Evolutionary conservation across 1,139 yeast genomes (phyloP).

Genomic region (Scheffersomyces insectosa): DNA sequence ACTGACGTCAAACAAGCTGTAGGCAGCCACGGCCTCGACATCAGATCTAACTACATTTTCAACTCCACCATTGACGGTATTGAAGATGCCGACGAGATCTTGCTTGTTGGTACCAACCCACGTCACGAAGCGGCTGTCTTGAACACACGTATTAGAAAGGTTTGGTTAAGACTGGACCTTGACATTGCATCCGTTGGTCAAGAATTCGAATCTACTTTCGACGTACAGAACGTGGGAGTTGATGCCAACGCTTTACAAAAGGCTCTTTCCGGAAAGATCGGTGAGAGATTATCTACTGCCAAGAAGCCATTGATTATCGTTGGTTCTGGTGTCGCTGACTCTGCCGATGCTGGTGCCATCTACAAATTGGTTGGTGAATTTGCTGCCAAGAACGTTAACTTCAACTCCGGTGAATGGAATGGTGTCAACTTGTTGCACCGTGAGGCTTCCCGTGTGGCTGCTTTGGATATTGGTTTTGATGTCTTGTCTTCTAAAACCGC

Average conservation of each 20-base stretch:
- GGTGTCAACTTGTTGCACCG: slow-evolving; percentile 82
- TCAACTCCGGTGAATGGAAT: slow-evolving; percentile 76
- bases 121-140: slow-evolving; percentile 90
- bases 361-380: slow-evolving; percentile 65
- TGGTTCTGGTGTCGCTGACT: slow-evolving; percentile 79
- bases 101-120: slow-evolving; percentile 83
- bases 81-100: slow-evolving; percentile 79
- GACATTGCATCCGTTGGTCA: slow-evolving; percentile 75
- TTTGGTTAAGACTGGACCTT: slow-evolving; percentile 71
- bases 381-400: slow-evolving; percentile 57
- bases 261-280: slow-evolving; percentile 70
- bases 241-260: slow-evolving; percentile 56
- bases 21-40: slow-evolving; percentile 68
- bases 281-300: slow-evolving; percentile 67
- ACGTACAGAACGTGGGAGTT: slow-evolving; percentile 63
- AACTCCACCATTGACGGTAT: slow-evolving; percentile 79
- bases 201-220: slow-evolving; percentile 75
- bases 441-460: slow-evolving; percentile 85
- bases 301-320: slow-evolving; percentile 76
- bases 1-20: slow-evolving; percentile 67
- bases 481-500: slow-evolving; percentile 51
- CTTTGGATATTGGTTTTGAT: slow-evolving; percentile 81
- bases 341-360: slow-evolving; percentile 63
- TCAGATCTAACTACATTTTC: slow-evolving; percentile 79
- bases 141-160: slow-evolving; percentile 79